Evolutionary conservation across 306 rosid genomes (phyloP).

Genomic region (Quercus variabilis): DNA sequence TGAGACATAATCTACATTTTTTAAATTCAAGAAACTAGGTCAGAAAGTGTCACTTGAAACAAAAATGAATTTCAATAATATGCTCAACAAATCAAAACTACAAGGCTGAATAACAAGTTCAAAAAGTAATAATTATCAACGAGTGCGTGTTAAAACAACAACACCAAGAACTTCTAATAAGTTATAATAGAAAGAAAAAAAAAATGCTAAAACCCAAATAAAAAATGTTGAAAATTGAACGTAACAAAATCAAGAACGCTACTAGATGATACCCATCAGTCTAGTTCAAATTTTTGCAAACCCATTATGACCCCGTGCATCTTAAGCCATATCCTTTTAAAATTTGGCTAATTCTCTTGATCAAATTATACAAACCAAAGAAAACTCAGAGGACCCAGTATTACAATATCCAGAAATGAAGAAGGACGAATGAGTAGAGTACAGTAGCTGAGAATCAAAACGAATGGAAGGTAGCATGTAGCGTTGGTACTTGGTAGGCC

Average conservation of each 20-base stretch:
- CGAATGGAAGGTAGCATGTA: conserved; percentile 24
- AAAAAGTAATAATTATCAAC: too few species aligned
- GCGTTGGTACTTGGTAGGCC: conserved; percentile 3
- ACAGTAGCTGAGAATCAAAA: conserved; percentile 60
- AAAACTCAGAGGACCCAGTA: too few species aligned
- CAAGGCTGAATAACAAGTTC: neutral
- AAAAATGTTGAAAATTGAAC: neutral
- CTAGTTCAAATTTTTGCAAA: neutral
- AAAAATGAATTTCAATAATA: neutral
- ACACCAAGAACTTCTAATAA: too few species aligned
- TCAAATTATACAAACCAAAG: neutral
- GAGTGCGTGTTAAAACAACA: too few species aligned
- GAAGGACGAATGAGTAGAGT: neutral
- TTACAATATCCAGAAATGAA: too few species aligned
- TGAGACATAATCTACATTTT: neutral
- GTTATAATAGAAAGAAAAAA: neutral
- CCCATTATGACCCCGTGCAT: neutral
- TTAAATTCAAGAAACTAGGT: neutral
- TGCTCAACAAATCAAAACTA: neutral
- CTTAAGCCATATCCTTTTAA: neutral
- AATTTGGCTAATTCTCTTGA: neutral
- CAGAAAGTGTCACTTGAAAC: neutral
- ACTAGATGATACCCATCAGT: neutral
- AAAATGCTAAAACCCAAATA: too few species aligned
- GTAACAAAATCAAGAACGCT: too few species aligned